A percentile compares a stretch with the other conserved stretches of the same genome.
Conservation (phyloP, 1,139 yeast genomes). For the Pichia inconspicua region DNA sequence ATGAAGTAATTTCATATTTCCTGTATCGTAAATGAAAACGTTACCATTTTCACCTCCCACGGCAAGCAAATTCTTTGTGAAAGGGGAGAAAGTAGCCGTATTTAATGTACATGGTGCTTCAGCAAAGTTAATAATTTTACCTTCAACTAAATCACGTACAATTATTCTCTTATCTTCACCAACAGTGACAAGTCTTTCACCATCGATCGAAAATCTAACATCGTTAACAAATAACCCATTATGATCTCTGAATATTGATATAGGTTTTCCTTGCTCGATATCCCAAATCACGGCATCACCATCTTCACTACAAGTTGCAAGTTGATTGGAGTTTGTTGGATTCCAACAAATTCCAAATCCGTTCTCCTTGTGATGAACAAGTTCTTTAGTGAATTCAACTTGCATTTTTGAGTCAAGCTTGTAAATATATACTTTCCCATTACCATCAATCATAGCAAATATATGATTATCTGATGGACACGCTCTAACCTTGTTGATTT, state of each 20-base stretch:
- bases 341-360: slow-evolving; percentile 74
- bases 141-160: slow-evolving; percentile 37
- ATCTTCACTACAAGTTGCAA: slow-evolving; percentile 62
- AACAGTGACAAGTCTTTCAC: slow-evolving; percentile 55
- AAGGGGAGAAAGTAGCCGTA: slow-evolving; percentile 57
- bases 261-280: slow-evolving; percentile 23
- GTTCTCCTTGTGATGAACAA: slow-evolving; percentile 53
- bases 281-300: slow-evolving; percentile 54
- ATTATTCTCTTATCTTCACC: slow-evolving; percentile 53
- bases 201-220: slow-evolving; percentile 58
- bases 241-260: slow-evolving; percentile 32
- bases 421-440: slow-evolving; percentile 67
- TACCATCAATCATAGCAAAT: slow-evolving; percentile 72
- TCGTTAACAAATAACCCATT: slow-evolving; percentile 56
- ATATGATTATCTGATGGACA: slow-evolving; percentile 65
- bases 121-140: slow-evolving; percentile 26
- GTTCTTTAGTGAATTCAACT: slow-evolving; percentile 13
- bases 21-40: slow-evolving; percentile 51
- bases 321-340: slow-evolving; percentile 36
- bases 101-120: slow-evolving; percentile 41
- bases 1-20: slow-evolving; percentile 48
- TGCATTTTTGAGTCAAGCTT: slow-evolving; percentile 29
- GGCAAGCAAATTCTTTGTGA: slow-evolving; percentile 51
- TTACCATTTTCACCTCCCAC: slow-evolving; percentile 66
- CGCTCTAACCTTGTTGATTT: slow-evolving; percentile 70